Evolutionary conservation across 345 rosid species (phyloP).

Genomic region (Zanthoxylum bungeanum): DNA sequence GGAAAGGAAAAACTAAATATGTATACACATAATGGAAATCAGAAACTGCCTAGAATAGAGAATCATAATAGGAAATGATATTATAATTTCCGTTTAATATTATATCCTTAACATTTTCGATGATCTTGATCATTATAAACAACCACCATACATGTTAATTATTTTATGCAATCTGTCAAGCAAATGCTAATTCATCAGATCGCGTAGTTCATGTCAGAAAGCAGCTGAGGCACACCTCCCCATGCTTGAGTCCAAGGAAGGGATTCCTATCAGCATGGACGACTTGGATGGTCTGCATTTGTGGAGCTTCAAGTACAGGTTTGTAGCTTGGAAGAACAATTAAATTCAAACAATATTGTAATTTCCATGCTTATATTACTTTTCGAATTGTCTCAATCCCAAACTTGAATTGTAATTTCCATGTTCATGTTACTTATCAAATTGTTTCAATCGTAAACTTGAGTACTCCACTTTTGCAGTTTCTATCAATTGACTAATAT

Average conservation of each 20-base stretch:
- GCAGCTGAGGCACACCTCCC: slow-evolving; percentile 95
- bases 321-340: slow-evolving; percentile 32
- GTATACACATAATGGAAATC: too few species aligned
- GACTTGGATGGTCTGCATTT: slow-evolving; percentile 75
- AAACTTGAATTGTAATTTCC: too few species aligned
- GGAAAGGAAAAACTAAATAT: too few species aligned
- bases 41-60: too few species aligned
- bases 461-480: neutral
- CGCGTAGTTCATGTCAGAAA: slow-evolving; percentile 46
- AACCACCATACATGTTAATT: neutral
- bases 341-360: neutral
- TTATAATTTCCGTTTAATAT: too few species aligned
- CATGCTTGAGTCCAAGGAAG: slow-evolving; percentile 77
- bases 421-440: too few species aligned
- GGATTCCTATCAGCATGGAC: slow-evolving; percentile 68
- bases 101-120: too few species aligned
- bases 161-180: neutral
- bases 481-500: neutral
- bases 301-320: too few species aligned
- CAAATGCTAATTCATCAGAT: neutral
- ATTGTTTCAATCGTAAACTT: neutral
- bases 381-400: neutral
- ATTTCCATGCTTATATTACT: neutral
- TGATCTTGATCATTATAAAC: neutral
- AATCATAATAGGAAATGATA: too few species aligned